Percentiles rank a stretch among this genome's conserved stretches.
phyloP scores from a whole-genome alignment of 306 rosid genomes.

The Lablab purpureus region DNA sequence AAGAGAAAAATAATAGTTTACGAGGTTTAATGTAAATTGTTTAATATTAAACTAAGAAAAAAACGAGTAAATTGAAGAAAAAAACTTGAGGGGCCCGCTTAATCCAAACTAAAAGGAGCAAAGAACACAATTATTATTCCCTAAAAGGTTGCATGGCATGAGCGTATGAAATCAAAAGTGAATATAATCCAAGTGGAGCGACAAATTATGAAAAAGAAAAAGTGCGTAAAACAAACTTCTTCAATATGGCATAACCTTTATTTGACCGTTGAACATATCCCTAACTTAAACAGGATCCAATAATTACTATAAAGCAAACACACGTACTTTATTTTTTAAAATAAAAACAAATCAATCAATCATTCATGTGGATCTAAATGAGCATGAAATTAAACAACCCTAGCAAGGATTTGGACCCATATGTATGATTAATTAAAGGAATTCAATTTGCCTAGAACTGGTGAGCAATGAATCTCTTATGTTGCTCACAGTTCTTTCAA shows the following conservation, averaged over 20 bases:
- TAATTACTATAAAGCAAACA: constrained; percentile 15
- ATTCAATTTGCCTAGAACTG: constrained; percentile 18
- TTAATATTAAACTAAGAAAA: too few relatives aligned
- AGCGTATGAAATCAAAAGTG: not conserved
- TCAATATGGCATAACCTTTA: not conserved
- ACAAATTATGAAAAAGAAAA: constrained; percentile 5
- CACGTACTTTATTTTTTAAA: not conserved
- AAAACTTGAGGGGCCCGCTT: not conserved
- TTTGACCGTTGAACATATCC: constrained; percentile 26
- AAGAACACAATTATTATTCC: not conserved
- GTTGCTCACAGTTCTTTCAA: constrained; percentile 13
- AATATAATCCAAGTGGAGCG: not conserved
- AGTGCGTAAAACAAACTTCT: constrained; percentile 5
- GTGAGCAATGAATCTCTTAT: not conserved
- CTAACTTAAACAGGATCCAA: not conserved
- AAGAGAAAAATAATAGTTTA: too few relatives aligned
- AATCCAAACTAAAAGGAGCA: not conserved
- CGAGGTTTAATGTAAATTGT: too few relatives aligned
- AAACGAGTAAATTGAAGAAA: too few relatives aligned
- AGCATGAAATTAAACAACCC: not conserved
- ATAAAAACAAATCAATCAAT: not conserved
- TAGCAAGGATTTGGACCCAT: not conserved
- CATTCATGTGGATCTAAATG: not conserved
- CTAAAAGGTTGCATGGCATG: not conserved
- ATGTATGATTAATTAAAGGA: not conserved